phyloP scores from a whole-genome alignment of 2,329 filamentous ascomycete genomes.

The Cladosporium sp. region DNA sequence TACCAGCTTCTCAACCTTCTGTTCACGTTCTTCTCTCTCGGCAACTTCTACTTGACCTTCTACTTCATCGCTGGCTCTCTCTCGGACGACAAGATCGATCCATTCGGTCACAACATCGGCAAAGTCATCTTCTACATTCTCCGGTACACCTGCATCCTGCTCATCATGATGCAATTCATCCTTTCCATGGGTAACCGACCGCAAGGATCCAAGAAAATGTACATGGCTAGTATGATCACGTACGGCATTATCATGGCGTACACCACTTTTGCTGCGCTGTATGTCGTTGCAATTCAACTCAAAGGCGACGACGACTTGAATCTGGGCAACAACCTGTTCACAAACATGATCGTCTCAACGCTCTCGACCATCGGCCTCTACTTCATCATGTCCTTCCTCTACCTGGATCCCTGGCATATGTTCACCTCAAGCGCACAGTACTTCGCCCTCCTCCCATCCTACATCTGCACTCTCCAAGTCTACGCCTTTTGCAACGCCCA shows the following conservation, averaged over 20 bases:
- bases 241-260: slow-evolving; percentile 94
- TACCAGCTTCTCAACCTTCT: slow-evolving; percentile 90
- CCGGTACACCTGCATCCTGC: slow-evolving; percentile 76
- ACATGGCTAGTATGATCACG: slow-evolving; percentile 80
- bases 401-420: slow-evolving; percentile 99
- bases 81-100: slow-evolving; percentile 72
- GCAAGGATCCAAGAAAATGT: slow-evolving; percentile 88
- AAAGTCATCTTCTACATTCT: slow-evolving; percentile 80
- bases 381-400: slow-evolving; percentile 93
- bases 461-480: slow-evolving; percentile 95
- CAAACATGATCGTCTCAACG: slow-evolving; percentile 88
- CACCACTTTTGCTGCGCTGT: slow-evolving; percentile 82
- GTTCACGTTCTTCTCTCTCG: slow-evolving; percentile 95
- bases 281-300: slow-evolving; percentile 82
- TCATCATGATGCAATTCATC: slow-evolving; percentile 95
- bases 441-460: slow-evolving; percentile 83
- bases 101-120: slow-evolving; percentile 84
- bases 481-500: slow-evolving; percentile 99
- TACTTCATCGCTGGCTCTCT: slow-evolving; percentile 95
- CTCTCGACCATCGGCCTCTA: slow-evolving; percentile 87
- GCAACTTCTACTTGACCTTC: slow-evolving; percentile 98
- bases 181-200: slow-evolving; percentile 93
- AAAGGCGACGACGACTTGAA: slow-evolving; percentile 40
- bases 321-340: slow-evolving; percentile 85
- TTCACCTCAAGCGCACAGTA: slow-evolving; percentile 89